A percentile compares a stretch with the other conserved stretches of the same genome.
phyloP scores from a whole-genome alignment of 2,329 filamentous ascomycete species.

The Drechslerella stenobrocha region DNA sequence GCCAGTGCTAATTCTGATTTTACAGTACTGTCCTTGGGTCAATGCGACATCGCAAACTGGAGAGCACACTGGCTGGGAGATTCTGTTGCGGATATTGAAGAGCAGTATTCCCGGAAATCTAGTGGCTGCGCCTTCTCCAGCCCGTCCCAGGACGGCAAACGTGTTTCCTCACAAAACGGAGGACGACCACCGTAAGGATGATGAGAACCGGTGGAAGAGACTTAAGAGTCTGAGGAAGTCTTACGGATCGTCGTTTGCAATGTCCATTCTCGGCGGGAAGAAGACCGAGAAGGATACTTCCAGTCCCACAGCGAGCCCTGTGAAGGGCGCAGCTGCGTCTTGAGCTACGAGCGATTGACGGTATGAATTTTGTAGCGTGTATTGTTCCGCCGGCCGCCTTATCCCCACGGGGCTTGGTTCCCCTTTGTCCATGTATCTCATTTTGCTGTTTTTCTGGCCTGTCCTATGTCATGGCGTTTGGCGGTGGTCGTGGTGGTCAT shows the following conservation, averaged over 20 bases:
- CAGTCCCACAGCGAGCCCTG: conserved; percentile 13
- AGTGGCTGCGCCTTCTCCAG: conserved; percentile 43
- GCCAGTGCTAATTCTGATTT: neutral
- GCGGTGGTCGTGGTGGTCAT: neutral
- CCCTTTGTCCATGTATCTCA: neutral
- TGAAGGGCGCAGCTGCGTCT: conserved; percentile 36
- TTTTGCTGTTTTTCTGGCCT: too few relatives aligned
- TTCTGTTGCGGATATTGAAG: conserved; percentile 57
- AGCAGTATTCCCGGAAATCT: conserved; percentile 53
- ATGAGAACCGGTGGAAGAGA: conserved; percentile 52
- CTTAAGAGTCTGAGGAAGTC: conserved; percentile 52
- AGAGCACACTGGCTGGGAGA: conserved; percentile 58
- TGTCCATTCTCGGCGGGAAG: conserved; percentile 45
- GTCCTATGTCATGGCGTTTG: neutral
- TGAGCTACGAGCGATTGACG: conserved; percentile 31
- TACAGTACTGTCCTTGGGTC: conserved; percentile 74
- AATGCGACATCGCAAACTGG: conserved; percentile 64
- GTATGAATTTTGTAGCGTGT: neutral
- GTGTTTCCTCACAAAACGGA: conserved; percentile 35
- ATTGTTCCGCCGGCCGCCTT: conserved; percentile 4
- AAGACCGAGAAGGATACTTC: conserved; percentile 35
- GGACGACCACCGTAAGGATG: conserved; percentile 43
- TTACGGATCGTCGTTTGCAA: conserved; percentile 50
- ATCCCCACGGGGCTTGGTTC: neutral
- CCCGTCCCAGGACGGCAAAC: conserved; percentile 37